A percentile compares a stretch with the other conserved stretches of the same genome.
These are phyloP conservation scores for Penicillium sp. DNA, from an alignment of 2,329 filamentous ascomycete species.

Conservation along the genomic window DNA sequence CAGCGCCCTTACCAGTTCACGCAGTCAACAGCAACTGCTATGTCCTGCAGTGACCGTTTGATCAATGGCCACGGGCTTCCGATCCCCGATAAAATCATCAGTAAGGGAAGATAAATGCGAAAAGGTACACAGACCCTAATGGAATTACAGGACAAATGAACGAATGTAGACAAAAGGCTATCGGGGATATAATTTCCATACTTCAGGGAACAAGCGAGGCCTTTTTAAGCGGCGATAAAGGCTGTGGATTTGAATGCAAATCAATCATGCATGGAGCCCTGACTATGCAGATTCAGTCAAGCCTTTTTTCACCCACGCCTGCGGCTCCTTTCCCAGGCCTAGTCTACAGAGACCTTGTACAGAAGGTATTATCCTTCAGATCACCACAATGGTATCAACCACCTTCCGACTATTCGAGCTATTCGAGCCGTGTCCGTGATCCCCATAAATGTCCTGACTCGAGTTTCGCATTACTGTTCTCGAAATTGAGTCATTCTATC, in stretches of 20 bases:
- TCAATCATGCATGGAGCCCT: slow-evolving; percentile 32
- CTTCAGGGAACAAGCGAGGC: slow-evolving; percentile 16
- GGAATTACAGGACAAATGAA: slow-evolving; percentile 20
- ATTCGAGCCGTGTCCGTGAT: neutral
- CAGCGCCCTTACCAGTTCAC: slow-evolving; percentile 18
- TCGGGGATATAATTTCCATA: slow-evolving; percentile 3
- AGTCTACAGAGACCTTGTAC: slow-evolving; percentile 10
- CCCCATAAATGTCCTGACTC: neutral
- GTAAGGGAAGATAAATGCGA: slow-evolving; percentile 11
- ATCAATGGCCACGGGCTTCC: slow-evolving; percentile 26
- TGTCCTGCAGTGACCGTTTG: slow-evolving; percentile 16
- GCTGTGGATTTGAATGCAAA: slow-evolving; percentile 29
- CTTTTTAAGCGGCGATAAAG: slow-evolving; percentile 11
- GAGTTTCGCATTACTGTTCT: neutral
- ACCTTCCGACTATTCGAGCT: neutral
- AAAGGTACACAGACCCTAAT: slow-evolving; percentile 10
- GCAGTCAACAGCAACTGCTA: slow-evolving; percentile 17
- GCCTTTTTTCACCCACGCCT: slow-evolving; percentile 19
- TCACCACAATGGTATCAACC: slow-evolving; percentile 16
- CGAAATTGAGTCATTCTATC: neutral
- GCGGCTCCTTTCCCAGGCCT: slow-evolving; percentile 17
- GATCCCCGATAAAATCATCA: slow-evolving; percentile 18
- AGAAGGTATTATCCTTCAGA: slow-evolving; percentile 13
- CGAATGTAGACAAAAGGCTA: slow-evolving; percentile 14
- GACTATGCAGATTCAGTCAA: slow-evolving; percentile 14